phyloP scores from a whole-genome alignment of 257 asterid genomes.

The Petunia secreta region DNA sequence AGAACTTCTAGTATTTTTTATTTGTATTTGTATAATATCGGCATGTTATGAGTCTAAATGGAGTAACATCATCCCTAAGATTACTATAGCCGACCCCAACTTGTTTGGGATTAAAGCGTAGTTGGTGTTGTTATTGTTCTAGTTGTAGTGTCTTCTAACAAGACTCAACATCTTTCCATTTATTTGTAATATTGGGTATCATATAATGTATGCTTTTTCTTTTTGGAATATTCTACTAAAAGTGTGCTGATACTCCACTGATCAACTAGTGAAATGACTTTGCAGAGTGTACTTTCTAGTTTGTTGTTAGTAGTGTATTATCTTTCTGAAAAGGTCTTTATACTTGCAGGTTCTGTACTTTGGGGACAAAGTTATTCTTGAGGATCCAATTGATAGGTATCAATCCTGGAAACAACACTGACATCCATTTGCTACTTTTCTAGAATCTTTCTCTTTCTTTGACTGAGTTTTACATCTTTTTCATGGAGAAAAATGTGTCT shows the following conservation, averaged over 20 bases:
- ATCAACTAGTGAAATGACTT: neutral
- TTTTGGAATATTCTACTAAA: neutral
- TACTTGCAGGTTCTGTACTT: conserved; percentile 73
- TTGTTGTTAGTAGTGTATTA: neutral
- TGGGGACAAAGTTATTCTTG: conserved; percentile 85
- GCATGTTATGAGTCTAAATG: too few species aligned
- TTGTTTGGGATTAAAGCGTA: too few species aligned
- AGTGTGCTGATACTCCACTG: neutral
- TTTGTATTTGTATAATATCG: too few species aligned
- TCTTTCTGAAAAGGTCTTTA: conserved; percentile 2
- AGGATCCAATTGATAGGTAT: conserved; percentile 91
- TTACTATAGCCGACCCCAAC: too few species aligned
- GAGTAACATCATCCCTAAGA: too few species aligned
- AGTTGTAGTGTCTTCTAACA: neutral
- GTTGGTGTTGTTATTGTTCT: too few species aligned
- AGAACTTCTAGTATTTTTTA: too few species aligned
- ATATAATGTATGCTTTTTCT: neutral
- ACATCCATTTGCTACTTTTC: neutral
- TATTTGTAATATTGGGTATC: neutral
- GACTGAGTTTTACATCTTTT: conserved; percentile 4
- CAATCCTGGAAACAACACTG: neutral
- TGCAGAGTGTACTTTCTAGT: neutral
- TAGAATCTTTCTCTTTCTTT: neutral
- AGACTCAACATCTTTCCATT: neutral
- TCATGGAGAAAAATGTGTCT: neutral